These are phyloP conservation scores for Colletotrichum navitas DNA, from an alignment of 2,329 filamentous ascomycete species.

Conservation along the genomic window DNA sequence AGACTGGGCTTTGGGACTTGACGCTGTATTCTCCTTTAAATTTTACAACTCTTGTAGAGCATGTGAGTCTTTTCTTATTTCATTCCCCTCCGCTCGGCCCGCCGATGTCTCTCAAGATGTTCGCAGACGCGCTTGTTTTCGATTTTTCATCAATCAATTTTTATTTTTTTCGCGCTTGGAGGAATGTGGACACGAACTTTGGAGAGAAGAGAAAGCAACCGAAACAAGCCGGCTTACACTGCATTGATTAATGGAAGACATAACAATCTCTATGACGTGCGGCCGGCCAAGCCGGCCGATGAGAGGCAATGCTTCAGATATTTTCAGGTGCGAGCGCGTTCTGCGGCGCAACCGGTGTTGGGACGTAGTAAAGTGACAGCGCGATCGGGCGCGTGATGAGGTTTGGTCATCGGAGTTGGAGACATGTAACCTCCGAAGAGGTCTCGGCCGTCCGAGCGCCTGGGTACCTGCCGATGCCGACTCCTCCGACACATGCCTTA, in stretches of 20 bases:
- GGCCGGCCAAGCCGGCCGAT: not conserved
- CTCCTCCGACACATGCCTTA: not conserved
- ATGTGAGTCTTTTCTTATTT: not conserved
- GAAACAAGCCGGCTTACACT: not conserved
- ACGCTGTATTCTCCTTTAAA: not conserved
- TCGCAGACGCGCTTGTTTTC: too few relatives aligned
- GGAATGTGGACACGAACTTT: slow-evolving; percentile 7
- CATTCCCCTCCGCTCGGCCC: too few relatives aligned
- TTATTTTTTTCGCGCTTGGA: not conserved
- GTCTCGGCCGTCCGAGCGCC: slow-evolving; percentile 38
- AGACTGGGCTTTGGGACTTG: slow-evolving; percentile 9
- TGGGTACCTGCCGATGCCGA: not conserved
- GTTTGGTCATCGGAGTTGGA: slow-evolving; percentile 20
- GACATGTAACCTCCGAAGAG: slow-evolving; percentile 20
- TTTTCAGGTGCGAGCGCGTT: not conserved
- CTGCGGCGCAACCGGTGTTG: not conserved
- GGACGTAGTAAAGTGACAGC: not conserved
- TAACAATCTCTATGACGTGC: not conserved
- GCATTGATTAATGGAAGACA: slow-evolving; percentile 17
- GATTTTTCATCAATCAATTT: too few relatives aligned
- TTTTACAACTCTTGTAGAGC: slow-evolving; percentile 7
- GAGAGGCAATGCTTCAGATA: not conserved
- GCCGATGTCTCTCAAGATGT: not conserved
- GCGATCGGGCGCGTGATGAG: not conserved
- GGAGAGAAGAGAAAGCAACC: not conserved